Conservation (phyloP, 2,329 filamentous ascomycete species). For the Trichoderma harzianum region DNA sequence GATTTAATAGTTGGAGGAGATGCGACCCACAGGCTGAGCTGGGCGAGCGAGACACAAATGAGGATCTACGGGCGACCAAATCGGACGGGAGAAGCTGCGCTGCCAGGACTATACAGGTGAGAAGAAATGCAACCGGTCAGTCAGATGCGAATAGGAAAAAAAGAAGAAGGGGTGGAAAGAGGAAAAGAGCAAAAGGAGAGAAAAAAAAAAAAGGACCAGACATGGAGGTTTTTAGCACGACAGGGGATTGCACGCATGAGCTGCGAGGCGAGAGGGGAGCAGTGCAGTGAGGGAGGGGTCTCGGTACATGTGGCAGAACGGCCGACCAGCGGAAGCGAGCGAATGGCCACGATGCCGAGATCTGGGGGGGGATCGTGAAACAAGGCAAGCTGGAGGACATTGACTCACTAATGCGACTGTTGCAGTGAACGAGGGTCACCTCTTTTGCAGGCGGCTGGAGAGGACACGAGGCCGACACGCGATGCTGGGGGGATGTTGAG, state of each 20-base stretch:
- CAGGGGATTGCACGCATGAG: conserved; percentile 1
- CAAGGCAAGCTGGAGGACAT: neutral
- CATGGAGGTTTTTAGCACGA: conserved; percentile 4
- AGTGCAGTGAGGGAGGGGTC: conserved; percentile 10
- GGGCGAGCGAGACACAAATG: neutral
- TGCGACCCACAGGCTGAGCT: neutral
- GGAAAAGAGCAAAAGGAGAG: neutral
- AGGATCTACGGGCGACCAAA: neutral
- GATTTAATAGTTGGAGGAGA: conserved; percentile 13
- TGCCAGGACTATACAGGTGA: neutral
- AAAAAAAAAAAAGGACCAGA: neutral
- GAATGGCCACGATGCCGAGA: conserved; percentile 6
- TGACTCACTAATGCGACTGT: neutral
- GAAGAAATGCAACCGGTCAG: neutral
- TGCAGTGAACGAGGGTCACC: neutral
- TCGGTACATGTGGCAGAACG: neutral
- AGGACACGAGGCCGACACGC: too few species aligned
- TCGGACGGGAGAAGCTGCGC: neutral
- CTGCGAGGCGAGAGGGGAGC: conserved; percentile 1
- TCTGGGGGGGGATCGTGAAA: conserved; percentile 6
- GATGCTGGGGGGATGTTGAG: neutral
- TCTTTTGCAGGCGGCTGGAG: neutral
- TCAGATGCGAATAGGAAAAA: neutral
- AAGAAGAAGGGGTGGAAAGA: neutral
- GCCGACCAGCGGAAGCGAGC: conserved; percentile 7